Evolutionary conservation across 768 basidiomycete species (phyloP), one percentile per base, ranked within the genome.

Genomic region (Lactarius sp.): DNA sequence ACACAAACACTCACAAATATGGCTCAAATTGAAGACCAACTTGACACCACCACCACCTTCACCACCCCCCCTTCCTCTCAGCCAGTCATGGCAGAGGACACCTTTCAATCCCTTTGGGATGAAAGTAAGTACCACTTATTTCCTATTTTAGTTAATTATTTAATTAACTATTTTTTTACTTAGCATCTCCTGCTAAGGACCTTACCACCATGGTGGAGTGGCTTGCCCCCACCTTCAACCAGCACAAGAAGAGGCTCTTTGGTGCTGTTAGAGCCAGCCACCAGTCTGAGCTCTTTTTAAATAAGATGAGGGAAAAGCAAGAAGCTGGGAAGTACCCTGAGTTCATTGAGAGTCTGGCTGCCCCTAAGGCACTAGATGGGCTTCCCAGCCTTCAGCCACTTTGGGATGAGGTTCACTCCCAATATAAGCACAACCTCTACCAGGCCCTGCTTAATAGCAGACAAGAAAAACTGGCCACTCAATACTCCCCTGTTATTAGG

Each of bases 331-430:
- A 27, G 22, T 27, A 27, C 22, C 54, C 54, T 31, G 10, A 31
- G 2, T 55, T 42, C 27, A 55, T 55, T 14, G 39, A 41, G 0
- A 33, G 7, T 55, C 39, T 55, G 14, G 37, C 3, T 12, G 54
- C 54, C 39, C 54, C 22, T 31, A 55, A 55, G 22, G 54, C 54
- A 12, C 39, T 55, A 27, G 54, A 55, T 42, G 54, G 39, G 9
- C 37, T 55, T 16, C 39, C 39, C 13, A 41, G 22, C 13, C 39
- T 55, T 13, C 39, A 55, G 7, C 12, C 20, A 0, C 1, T 27
- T 3, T 55, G 54, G 54, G 54, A 55, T 42, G 14, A 41, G 39
- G 14, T 42, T 3, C 54, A 55, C 7, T 4, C 39, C 13, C 54
- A 55, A n/a, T 55, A 55, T 5, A 37, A 37, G 37, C 2, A 37